Base-by-base conservation (phyloP, 2,329 filamentous ascomycete species). In the Penicillium paneum region DNA sequence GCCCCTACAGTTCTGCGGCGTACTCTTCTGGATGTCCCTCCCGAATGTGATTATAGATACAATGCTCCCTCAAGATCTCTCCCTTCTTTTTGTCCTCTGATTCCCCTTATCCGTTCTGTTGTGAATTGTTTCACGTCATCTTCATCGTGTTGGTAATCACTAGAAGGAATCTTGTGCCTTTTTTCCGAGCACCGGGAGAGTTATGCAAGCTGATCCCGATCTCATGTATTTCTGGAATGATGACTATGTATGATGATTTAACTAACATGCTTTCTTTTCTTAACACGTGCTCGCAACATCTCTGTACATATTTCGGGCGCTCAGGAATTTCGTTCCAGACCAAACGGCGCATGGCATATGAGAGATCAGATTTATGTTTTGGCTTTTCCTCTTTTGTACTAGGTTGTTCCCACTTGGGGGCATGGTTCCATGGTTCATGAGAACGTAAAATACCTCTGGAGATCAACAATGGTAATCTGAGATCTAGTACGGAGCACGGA, bases 21-120 rank as follows among this genome's bases (percentile, higher is more conserved):
- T 64, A 64, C 55, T 50, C 52, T 28, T 58, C 60, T 13, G 60
- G 54, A 34, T 64, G 58, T 50, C 54, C 59, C 26, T 60, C 61
- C 19, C 56, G 49, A 42, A 63, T 62, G 59, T 60, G 59, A 57
- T 60, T 24, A 24, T 46, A 29, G 15, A 43, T 17, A 31, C 36
- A 28, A 43, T 34, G 13, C 49, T 50, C 36, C 44, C 34, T 34
- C 48, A 34, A 53, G 28, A 38, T 50, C 34, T 44, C 15, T 24
- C 8, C 40, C 46, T 24, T 47, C 49, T 29, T 46, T 21, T 42
- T 46, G 24, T 47, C 49, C 44, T 35, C 8, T 1, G 29, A 53
- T 53, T 48, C 50, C 50, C 38, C 34, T 57, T 43, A 54, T 35
- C 45, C 17, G 29, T 57, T 39, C 24, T 56, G n/a, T 11, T 34